phyloP scores from a whole-genome alignment of 2,329 filamentous ascomycete genomes.

The Colletotrichum simmondsii region DNA sequence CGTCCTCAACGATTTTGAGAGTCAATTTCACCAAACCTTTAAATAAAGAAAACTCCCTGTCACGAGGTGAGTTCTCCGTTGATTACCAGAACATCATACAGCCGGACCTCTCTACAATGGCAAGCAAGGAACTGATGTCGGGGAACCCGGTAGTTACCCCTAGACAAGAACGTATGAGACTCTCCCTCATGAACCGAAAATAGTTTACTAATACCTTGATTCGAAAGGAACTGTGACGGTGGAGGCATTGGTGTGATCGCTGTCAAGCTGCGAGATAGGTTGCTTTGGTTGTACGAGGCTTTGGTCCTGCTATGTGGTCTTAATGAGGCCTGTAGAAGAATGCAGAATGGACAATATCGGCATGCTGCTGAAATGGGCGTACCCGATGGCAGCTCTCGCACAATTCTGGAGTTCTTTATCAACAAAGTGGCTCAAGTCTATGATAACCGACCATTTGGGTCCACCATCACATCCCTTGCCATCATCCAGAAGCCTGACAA shows the following conservation, averaged over 20 bases:
- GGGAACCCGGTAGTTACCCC: background rate
- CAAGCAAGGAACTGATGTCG: background rate
- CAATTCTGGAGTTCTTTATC: slow-evolving; percentile 42
- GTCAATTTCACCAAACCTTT: no score
- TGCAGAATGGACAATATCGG: background rate
- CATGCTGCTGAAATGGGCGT: background rate
- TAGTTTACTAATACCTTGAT: background rate
- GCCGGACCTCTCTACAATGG: background rate
- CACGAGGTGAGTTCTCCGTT: no score
- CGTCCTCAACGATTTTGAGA: no score
- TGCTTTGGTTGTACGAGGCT: slow-evolving; percentile 42
- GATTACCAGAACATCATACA: no score
- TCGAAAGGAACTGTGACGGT: background rate
- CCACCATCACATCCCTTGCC: slow-evolving; percentile 43
- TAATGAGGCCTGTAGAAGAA: slow-evolving; percentile 23
- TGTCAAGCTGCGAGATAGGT: background rate
- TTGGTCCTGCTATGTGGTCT: slow-evolving; percentile 41
- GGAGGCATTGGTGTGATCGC: background rate
- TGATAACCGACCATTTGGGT: slow-evolving; percentile 42
- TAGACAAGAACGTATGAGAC: background rate
- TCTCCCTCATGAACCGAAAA: background rate
- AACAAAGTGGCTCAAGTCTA: slow-evolving; percentile 45
- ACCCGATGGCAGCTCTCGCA: slow-evolving; percentile 28
- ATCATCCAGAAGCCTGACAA: slow-evolving; percentile 41
- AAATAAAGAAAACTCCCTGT: rapidly evolving